These are phyloP conservation scores for Miscanthus lutarioriparius DNA, from an alignment of 176 grass and related monocot genomes.

Conservation along the genomic window DNA sequence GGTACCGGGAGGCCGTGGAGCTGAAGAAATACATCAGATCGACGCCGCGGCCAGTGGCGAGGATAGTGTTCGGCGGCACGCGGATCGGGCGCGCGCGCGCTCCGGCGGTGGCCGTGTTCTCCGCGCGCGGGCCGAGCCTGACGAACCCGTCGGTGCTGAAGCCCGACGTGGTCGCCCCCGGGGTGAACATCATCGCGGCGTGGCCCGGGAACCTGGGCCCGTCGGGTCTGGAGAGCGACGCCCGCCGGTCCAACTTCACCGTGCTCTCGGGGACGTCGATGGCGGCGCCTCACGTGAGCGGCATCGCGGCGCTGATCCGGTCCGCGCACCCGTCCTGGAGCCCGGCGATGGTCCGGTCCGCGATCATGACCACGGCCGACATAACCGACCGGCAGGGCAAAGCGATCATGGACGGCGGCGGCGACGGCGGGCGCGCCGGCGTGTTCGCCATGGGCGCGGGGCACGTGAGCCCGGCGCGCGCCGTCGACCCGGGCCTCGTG, in stretches of 20 bases:
- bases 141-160: constrained; percentile 82
- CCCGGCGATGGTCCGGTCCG: constrained; percentile 67
- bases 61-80: constrained; percentile 66
- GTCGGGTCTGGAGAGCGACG: constrained; percentile 61
- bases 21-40: constrained; percentile 79
- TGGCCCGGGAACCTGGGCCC: constrained; percentile 73
- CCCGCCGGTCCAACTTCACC: constrained; percentile 67
- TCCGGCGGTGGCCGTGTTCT: constrained; percentile 75
- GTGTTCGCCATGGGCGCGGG: constrained; percentile 68
- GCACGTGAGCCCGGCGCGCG: constrained; percentile 65
- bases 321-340: constrained; percentile 66
- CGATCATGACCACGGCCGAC: constrained; percentile 86
- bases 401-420: constrained; percentile 51
- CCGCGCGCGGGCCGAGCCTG: constrained; percentile 69
- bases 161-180: constrained; percentile 73
- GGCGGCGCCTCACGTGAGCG: constrained; percentile 84
- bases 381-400: constrained; percentile 59
- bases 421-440: constrained; percentile 22
- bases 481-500: constrained; percentile 70
- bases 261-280: constrained; percentile 91
- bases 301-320: constrained; percentile 64
- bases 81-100: constrained; percentile 51
- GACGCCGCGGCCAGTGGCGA: constrained; percentile 40
- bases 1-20: constrained; percentile 53
- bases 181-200: constrained; percentile 96